phyloP scores from a whole-genome alignment of 371 early-diverging fungal genomes.

The Mucor racemosus region DNA sequence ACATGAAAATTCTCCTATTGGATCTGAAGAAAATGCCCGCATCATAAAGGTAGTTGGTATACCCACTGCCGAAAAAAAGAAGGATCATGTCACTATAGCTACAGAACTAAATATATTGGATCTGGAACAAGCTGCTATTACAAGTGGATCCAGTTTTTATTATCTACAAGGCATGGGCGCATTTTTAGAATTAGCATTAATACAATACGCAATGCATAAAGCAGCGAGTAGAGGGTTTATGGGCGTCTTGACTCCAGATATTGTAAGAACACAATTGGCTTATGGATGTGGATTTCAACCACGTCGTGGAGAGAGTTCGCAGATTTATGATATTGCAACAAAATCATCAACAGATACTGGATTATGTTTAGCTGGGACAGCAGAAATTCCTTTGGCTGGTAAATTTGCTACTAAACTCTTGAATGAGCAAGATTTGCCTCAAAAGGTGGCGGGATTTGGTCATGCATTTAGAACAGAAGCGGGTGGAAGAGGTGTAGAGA shows the following conservation, averaged over 20 bases:
- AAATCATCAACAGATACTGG: conserved; percentile 26
- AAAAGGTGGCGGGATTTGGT: conserved; percentile 79
- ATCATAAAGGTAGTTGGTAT: conserved; percentile 55
- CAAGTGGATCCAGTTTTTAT: conserved; percentile 88
- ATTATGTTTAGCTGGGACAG: conserved; percentile 86
- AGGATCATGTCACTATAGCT: conserved; percentile 77
- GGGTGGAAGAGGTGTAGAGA: conserved; percentile 80
- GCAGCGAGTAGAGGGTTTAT: conserved; percentile 74
- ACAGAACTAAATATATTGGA: conserved; percentile 74
- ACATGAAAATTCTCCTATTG: conserved; percentile 69
- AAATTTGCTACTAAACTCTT: conserved; percentile 74
- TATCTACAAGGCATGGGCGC: conserved; percentile 86
- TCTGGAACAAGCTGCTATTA: conserved; percentile 82
- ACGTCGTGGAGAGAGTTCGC: conserved; percentile 73
- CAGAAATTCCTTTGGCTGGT: conserved; percentile 92
- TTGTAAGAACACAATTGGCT: conserved; percentile 80
- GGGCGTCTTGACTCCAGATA: conserved; percentile 85
- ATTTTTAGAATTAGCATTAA: conserved; percentile 83
- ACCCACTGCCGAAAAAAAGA: conserved; percentile 33
- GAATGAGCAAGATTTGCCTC: conserved; percentile 64
- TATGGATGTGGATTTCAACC: conserved; percentile 94
- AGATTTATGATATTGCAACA: conserved; percentile 77
- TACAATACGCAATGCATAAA: conserved; percentile 86
- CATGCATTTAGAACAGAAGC: conserved; percentile 92
- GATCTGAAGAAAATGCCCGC: conserved; percentile 65